phyloP scores from a whole-genome alignment of 2,329 filamentous ascomycete species.

The Cercospora brassicicola region DNA sequence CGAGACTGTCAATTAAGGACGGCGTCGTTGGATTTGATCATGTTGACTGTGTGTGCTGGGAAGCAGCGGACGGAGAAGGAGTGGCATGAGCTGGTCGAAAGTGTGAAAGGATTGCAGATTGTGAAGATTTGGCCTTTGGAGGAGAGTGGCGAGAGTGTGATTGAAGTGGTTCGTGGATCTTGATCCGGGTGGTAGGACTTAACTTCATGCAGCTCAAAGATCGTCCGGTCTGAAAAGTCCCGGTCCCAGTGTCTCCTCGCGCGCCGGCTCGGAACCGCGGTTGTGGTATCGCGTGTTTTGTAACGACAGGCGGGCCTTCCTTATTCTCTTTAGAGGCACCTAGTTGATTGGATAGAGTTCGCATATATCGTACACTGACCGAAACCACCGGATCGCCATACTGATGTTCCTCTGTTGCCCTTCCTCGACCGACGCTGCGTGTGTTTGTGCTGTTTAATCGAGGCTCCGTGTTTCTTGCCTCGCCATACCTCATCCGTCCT shows the following conservation, averaged over 20 bases:
- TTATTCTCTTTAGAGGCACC: not conserved
- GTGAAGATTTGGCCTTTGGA: constrained; percentile 7
- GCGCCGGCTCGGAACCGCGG: too few species aligned
- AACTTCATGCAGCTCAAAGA: not conserved
- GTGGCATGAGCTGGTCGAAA: not conserved
- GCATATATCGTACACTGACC: not conserved
- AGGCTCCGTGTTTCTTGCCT: not conserved
- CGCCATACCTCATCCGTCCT: not conserved
- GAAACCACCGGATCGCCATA: not conserved
- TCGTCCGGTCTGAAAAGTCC: not conserved
- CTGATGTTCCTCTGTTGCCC: not conserved
- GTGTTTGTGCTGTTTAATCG: not conserved
- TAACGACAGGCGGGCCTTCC: not conserved
- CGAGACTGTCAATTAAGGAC: not conserved
- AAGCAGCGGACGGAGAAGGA: constrained; percentile 8
- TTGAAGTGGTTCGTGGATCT: constrained; percentile 3
- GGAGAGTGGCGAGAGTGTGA: not conserved
- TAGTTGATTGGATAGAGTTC: not conserved
- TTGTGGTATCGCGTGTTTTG: too few species aligned
- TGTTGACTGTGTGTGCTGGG: not conserved
- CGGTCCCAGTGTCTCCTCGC: too few species aligned
- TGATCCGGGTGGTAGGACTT: not conserved
- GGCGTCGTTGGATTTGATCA: not conserved
- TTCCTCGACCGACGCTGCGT: not conserved
- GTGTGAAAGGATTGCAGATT: constrained; percentile 1